Base-by-base conservation (phyloP, 78 protist genomes). In the Chrysochromulina parva region DNA sequence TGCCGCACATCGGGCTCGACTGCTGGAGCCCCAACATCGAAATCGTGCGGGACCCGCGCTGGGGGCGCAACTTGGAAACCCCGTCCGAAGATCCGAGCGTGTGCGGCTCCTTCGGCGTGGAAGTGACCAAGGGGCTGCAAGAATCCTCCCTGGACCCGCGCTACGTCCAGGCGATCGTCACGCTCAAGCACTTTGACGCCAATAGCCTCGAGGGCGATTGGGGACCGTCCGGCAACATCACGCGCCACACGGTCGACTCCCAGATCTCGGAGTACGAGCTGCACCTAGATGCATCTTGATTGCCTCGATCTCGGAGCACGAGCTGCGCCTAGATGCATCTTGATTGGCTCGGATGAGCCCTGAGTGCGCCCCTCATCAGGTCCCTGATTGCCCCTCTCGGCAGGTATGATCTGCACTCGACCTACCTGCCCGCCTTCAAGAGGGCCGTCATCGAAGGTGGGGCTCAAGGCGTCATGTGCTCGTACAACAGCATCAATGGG, bases 401-500 rank as follows among this genome's bases (percentile, higher is more conserved):
- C n/a, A n/a, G n/a, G n/a, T n/a, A n/a, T n/a, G 88, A 74, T 22
- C 22, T 20, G 24, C 10, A 38, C 52, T 3, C 2, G 28, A 54
- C 60, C 13, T 90, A 90, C 59, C 52, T 26, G 19, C 92, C 88
- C 47, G 88, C 92, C 71, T 90, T 90, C 69, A n/a, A 26, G 26
- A 2, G 1, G 58, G 17, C 62, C 26, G 65, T 90, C 71, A 26
- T 5, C 9, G 24, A 26, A 58, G 92, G 50, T 4, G 54, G 69
- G 28, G 91, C 73, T 4, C 24, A 2, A 0, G 73, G 90, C 90
- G 85, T 88, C 13, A 92, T 92, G 93, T 92, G 93, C 74, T 22
- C 58, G 17, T 92, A 88, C 86, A 92, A 92, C 88, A 28, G 52
- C 17, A 24, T 88, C n/a, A 92, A 85, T 47, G 93, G 93, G 55